Base-by-base conservation (phyloP, 2,329 filamentous ascomycete species). In the Colletotrichum musicola region DNA sequence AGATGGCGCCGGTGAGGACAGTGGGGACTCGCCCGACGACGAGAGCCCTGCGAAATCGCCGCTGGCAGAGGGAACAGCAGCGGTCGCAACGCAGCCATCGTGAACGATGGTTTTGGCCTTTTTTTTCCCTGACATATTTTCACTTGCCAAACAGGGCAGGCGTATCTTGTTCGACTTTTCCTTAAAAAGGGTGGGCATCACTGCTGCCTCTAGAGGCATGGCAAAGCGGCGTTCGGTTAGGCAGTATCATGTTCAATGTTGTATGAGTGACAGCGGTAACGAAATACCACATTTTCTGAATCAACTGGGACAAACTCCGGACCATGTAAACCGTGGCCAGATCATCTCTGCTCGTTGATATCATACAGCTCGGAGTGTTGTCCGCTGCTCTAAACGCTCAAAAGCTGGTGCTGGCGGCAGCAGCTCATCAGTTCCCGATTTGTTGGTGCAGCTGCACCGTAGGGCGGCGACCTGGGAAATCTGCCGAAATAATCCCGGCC, bases 1-100 rank as follows among this genome's bases (percentile, higher is more conserved):
- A 68, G 78, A 76, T 69, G 69, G 64, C 30, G 68, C 25, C 13
- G 70, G 69, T 25, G 65, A 72, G n/a, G 68, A 72, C 16, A 68
- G 64, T 44, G 72, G 75, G 42, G 71, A 72, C 30, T 69, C 61
- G 30, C 70, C 68, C 51, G 64, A 70, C n/a, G 68, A 71, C n/a
- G 58, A 44, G 20, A 71, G 56, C 13, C 68, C 64, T 6, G 53
- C 68, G 14, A 69, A 69, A 51, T 66, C 56, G 18, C 20, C 62
- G 18, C 55, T 51, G 6, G 49, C 42, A 5, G 62, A 69, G 5
- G 56, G 14, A 40, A 35, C 13, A 18, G n/a, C 55, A 18, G 42
- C 40, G 30, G 44, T n/a, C 27, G 6, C 56, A 25, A 27, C 44
- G 22, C 64, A 57, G 38, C n/a, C 51, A 20, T 55, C 55, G 18